Evolutionary conservation across 495 filamentous ascomycete genomes (phyloP), one percentile per base, ranked within the genome.

Genomic region (Cercophora scortea): DNA sequence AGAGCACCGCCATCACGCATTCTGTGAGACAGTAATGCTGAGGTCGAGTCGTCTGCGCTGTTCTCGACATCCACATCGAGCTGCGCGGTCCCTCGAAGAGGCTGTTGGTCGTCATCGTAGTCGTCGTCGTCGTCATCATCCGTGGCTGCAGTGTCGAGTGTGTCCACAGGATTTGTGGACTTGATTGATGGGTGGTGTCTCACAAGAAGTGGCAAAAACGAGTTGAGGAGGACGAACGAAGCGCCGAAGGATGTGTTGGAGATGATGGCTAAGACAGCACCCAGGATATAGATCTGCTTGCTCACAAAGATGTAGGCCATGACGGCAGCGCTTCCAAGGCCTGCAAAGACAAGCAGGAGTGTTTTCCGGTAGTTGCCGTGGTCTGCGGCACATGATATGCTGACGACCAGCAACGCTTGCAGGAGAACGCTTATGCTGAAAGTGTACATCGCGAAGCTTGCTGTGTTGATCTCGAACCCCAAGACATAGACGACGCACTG

Each of bases 381-480:
- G 63, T 98, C 93, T 43, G 93, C 93, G 41, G 93, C 93, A 34
- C 88, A 93, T 54, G 87, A 92, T 79, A 98, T 95, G 51, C 89
- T 94, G 52, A 98, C 86, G 32, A 98, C 94, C 35, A 98, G 67
- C 17, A 96, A 67, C 8, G 90, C 84, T 68, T 98, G 93, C 34
- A 96, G 62, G 8, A 96, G 64, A 2, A 98, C 93, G 68, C 88
- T 93, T 53, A 95, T 68, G 45, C 89, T 94, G 68, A 97, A 97
- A 5, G 89, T 95, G 71, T 97, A 98, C 87, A 98, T 90, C 52
- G 94, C 93, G 68, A 96, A 96, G 71, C 88, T 94, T 15, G 93
- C 91, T 9, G 93, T 96, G 69, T 96, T 96, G 63, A 98, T 84
- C 58, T 95, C 86, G 49, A 81, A 67, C 6, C 93, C 93, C 42